phyloP scores from a whole-genome alignment of 305 asterid species.

The Solanum hybrid region DNA sequence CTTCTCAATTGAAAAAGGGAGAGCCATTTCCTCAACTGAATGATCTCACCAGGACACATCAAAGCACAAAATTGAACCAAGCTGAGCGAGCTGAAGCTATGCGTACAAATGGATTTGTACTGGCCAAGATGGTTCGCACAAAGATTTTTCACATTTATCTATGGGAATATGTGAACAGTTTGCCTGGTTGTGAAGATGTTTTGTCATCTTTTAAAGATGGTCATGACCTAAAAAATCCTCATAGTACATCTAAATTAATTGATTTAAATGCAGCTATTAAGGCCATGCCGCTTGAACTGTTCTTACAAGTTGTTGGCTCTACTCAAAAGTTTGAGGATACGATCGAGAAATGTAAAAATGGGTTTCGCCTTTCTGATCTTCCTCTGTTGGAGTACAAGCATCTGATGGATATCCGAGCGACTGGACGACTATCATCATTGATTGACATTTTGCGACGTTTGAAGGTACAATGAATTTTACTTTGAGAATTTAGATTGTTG shows the following conservation, averaged over 20 bases:
- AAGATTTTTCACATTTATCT: constrained; percentile 80
- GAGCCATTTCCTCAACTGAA: constrained; percentile 46
- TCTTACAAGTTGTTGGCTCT: too few relatives aligned
- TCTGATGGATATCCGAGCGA: constrained; percentile 71
- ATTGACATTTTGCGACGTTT: constrained; percentile 64
- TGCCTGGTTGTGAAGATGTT: constrained; percentile 48
- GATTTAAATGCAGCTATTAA: too few relatives aligned
- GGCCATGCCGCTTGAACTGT: too few relatives aligned
- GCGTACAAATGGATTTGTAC: constrained; percentile 74
- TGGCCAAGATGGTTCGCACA: constrained; percentile 76
- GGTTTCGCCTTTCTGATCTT: constrained; percentile 68
- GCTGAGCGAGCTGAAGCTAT: constrained; percentile 46
- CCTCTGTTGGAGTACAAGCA: constrained; percentile 47
- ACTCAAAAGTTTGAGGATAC: too few relatives aligned
- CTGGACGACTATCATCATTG: constrained; percentile 65
- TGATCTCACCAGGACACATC: constrained; percentile 61
- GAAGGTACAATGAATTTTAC: constrained; percentile 44
- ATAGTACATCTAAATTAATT: too few relatives aligned
- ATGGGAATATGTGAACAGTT: constrained; percentile 58
- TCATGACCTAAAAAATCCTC: too few relatives aligned
- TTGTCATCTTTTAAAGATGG: constrained; percentile 23
- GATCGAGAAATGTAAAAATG: background rate
- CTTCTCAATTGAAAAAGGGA: constrained; percentile 40
- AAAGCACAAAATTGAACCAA: constrained; percentile 30
- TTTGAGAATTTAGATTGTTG: background rate